Base-by-base conservation (phyloP, 192 early-diverging fungal species). In the Jimgerdemannia lactiflua region DNA sequence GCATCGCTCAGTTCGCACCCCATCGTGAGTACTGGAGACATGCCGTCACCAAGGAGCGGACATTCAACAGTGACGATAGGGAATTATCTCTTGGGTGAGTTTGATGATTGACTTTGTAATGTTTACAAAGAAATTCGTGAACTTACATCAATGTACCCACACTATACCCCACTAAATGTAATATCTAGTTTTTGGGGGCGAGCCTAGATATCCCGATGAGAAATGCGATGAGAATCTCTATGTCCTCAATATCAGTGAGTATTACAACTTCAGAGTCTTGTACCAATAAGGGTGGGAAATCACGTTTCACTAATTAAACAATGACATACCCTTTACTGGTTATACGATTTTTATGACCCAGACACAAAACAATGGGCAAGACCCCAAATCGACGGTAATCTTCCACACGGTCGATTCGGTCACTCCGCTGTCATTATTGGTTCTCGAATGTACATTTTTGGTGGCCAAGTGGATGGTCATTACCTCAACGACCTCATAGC, bases 371-470 rank as follows among this genome's bases (percentile, higher is more conserved):
- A 83, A 64, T 87, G 86, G 86, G 78, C 76, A 42, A 77, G 77
- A n/a, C 75, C 83, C 9, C 74, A 49, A n/a, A 81, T 86, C 43
- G 84, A 82, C 18, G 83, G 79, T 0, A 63, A 68, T 1, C 73
- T 76, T 2, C 86, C 86, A 42, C 68, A 64, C n/a, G 82, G 81
- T 29, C 78, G 88, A 10, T 80, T 81, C 20, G 86, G 86, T 19
- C 88, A 89, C 70, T 74, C 86, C 3, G 83, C 86, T 17, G 82
- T 81, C 68, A 71, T 82, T 6, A 20, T 85, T 17, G 83, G 80
- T 18, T 84, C 81, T 9, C 74, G 74, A 44, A 84, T 89, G 80
- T 89, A 84, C 75, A 77, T 87, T 69, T 85, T 77, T 49, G 86
- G 88, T 69, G 88, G 88, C 18, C 79, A 81, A 71, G 66, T 76